Evolutionary conservation across 257 asterid species (phyloP), one percentile per base, ranked within the genome.

Genomic region (Forsythia suspensa): DNA sequence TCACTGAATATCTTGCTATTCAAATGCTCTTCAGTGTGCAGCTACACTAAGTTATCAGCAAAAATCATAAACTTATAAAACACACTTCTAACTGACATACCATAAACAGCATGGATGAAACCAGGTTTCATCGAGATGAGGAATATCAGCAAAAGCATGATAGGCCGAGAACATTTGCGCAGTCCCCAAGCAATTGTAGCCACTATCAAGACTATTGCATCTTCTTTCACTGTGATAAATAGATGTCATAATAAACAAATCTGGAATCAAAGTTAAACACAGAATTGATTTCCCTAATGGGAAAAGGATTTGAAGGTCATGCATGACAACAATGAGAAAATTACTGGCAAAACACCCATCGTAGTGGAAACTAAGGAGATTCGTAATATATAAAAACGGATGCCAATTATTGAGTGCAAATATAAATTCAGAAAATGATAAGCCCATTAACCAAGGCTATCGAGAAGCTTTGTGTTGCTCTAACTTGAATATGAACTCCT

Each of bases 141-240:
- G 90, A 96, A 96, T 82, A 94, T 94, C 83, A 92, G 91, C 83
- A 92, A 81, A 83, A 94, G 88, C 94, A 92, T 89, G 71, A 96
- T 91, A 65, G 98, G 91, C 68, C 97, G 97, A 85, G 99, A 94
- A 84, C 95, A 91, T 90, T 96, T 96, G 24, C 96, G 94, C 80
- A 96, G 85, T 46, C 97, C 99, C 99, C 99, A 96, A 80, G 98
- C 98, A 84, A 96, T 81, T 71, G 99, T 96, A 70, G 99, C 99
- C 80, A 96, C 98, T 77, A 96, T 88, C 84, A 96, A 81, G 48
- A 96, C 97, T 87, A 89, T 90, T 71, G 97, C 88, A 84, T 96
- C 98, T 86, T 90, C 99, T 82, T 88, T 92, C 88, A 90, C 99
- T 96, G 91, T 83, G 83, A 88, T 46, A 70, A 72, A 76, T 46